Percentiles rank a stretch among this genome's conserved stretches.
These are phyloP conservation scores for Daldinia concentrica DNA, from an alignment of 495 filamentous ascomycete species.

Conservation along the genomic window DNA sequence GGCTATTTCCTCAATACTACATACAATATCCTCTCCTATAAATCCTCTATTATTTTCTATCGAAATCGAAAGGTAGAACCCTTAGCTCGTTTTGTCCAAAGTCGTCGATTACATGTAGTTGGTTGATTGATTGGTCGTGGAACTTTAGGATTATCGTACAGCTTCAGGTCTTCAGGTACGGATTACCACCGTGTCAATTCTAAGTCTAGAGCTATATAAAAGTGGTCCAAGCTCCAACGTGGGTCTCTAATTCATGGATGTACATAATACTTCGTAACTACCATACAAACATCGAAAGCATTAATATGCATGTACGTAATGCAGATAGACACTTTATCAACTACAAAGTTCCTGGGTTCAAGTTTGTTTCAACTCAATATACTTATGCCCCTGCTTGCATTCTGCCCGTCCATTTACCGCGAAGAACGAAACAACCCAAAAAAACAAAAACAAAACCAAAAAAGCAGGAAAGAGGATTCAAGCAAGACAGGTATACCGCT, in stretches of 20 bases:
- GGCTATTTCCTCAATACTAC: background rate
- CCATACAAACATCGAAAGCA: background rate
- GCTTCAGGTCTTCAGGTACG: too few species aligned
- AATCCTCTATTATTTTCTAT: background rate
- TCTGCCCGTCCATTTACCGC: background rate
- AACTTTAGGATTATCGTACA: background rate
- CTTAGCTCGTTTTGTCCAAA: background rate
- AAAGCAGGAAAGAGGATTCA: background rate
- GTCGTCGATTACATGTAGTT: conserved; percentile 9
- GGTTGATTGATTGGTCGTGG: conserved; percentile 1
- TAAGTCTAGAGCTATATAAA: conserved; percentile 15
- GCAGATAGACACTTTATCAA: conserved; percentile 1
- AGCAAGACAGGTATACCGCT: conserved; percentile 3
- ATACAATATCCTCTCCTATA: background rate
- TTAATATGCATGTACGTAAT: background rate
- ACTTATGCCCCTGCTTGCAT: conserved; percentile 20
- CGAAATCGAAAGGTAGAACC: background rate
- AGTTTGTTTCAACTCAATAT: conserved; percentile 12
- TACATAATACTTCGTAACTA: background rate
- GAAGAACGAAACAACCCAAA: too few species aligned
- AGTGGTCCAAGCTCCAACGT: conserved; percentile 33
- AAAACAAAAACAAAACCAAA: background rate
- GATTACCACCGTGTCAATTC: conserved; percentile 44
- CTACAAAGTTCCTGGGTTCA: background rate
- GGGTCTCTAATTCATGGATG: background rate